Conservation (phyloP, 129 eudicot genomes). For the Lonicera japonica region DNA sequence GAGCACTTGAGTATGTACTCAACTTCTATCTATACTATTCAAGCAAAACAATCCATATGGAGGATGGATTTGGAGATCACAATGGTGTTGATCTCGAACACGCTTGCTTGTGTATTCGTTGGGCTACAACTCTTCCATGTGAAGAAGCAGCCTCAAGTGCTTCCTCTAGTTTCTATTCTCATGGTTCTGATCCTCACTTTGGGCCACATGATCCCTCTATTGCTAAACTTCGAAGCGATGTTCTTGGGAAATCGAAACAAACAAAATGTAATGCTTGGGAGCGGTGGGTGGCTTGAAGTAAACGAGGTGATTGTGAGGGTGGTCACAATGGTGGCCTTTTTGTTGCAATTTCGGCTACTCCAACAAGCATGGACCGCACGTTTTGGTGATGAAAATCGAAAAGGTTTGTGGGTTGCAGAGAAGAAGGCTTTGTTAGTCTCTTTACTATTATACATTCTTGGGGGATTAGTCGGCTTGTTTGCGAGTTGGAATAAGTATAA, state of each 20-base stretch:
- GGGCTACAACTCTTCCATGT: slow-evolving; percentile 47
- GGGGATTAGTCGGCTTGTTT: slow-evolving; percentile 36
- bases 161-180: slow-evolving; percentile 43
- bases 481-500: slow-evolving; percentile 29
- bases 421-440: slow-evolving; percentile 29
- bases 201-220: slow-evolving; percentile 65
- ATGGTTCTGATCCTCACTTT: slow-evolving; percentile 58
- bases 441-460: slow-evolving; percentile 37
- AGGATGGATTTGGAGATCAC: slow-evolving; percentile 69
- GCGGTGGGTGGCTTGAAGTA: slow-evolving; percentile 56
- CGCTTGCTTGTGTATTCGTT: slow-evolving; percentile 47
- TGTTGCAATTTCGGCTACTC: slow-evolving; percentile 51
- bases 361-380: slow-evolving; percentile 58
- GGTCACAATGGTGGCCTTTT: slow-evolving; percentile 62
- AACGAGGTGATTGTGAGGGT: slow-evolving; percentile 59
- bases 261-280: slow-evolving; percentile 23
- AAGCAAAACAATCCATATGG: slow-evolving; percentile 40
- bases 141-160: slow-evolving; percentile 32
- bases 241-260: slow-evolving; percentile 20
- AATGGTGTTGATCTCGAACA: slow-evolving; percentile 61
- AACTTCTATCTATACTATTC: slow-evolving; percentile 7
- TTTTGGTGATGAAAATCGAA: slow-evolving; percentile 6
- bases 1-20: slow-evolving; percentile 29
- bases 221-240: slow-evolving; percentile 65
- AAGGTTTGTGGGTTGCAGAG: slow-evolving; percentile 35